Evolutionary conservation across 169 alveolate genomes (phyloP).

Genomic region (Plasmodium chabaudi): DNA sequence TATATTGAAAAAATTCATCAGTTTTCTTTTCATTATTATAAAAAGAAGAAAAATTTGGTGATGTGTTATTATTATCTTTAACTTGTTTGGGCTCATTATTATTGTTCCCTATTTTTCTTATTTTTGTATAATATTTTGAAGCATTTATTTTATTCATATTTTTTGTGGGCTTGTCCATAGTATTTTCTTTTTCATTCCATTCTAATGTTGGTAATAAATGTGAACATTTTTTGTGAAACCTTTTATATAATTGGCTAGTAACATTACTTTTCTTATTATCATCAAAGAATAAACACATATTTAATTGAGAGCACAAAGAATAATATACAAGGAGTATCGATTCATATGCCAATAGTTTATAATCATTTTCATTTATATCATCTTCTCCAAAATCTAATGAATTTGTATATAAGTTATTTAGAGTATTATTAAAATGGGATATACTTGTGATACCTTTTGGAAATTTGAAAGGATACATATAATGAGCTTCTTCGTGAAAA

Average conservation of each 20-base stretch:
- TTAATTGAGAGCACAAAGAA: slow-evolving; percentile 41
- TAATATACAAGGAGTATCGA: slow-evolving; percentile 65
- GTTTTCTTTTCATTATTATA: neutral
- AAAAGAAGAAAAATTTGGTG: neutral
- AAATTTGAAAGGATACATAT: slow-evolving; percentile 39
- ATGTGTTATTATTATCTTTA: neutral
- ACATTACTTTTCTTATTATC: slow-evolving; percentile 12
- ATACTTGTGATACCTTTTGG: slow-evolving; percentile 44
- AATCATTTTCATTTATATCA: slow-evolving; percentile 51
- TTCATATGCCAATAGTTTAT: slow-evolving; percentile 58
- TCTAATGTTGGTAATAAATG: neutral
- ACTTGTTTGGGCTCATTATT: neutral
- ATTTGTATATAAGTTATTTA: neutral
- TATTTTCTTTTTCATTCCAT: neutral
- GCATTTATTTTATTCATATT: neutral
- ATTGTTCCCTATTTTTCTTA: neutral
- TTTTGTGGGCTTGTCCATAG: neutral
- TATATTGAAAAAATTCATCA: slow-evolving; percentile 26
- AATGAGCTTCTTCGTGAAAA: slow-evolving; percentile 71
- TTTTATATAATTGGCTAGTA: slow-evolving; percentile 7
- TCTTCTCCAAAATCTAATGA: slow-evolving; percentile 29
- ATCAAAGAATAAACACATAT: slow-evolving; percentile 46
- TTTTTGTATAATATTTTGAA: neutral
- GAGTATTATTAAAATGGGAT: slow-evolving; percentile 13
- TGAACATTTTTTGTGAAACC: slow-evolving; percentile 15